phyloP scores from a whole-genome alignment of 345 rosid species.

The Corchorus olitorius region DNA sequence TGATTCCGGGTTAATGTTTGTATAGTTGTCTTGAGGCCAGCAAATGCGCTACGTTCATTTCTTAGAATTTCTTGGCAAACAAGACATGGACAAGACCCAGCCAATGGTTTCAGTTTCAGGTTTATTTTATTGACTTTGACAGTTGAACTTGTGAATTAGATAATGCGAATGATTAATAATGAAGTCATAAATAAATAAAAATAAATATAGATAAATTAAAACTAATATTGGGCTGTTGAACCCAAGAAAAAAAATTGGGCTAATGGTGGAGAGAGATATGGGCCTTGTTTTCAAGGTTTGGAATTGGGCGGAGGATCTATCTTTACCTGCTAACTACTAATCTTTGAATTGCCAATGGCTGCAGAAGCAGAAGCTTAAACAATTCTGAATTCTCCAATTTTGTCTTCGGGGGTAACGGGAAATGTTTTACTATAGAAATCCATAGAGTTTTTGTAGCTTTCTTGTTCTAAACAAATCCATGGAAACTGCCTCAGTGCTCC shows the following conservation, averaged over 20 bases:
- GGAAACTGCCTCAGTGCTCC: constrained; percentile 59
- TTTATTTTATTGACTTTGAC: background rate
- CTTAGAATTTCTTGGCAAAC: background rate
- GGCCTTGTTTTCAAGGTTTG: background rate
- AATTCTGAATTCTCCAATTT: background rate
- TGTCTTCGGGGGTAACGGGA: background rate
- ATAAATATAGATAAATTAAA: too few relatives aligned
- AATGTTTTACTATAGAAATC: constrained; percentile 10
- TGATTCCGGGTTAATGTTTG: background rate
- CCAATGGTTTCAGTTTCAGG: background rate
- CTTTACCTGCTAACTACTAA: background rate
- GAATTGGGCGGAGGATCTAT: background rate
- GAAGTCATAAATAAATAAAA: too few relatives aligned
- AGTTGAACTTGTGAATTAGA: too few relatives aligned
- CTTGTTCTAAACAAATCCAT: constrained; percentile 28
- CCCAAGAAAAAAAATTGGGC: background rate
- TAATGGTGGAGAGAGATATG: background rate
- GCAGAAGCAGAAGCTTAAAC: background rate
- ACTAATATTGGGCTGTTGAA: too few relatives aligned
- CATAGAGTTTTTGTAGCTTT: background rate
- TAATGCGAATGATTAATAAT: too few relatives aligned
- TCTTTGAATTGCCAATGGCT: background rate
- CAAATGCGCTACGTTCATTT: background rate
- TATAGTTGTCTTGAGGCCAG: background rate
- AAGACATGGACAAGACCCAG: background rate